Base-by-base conservation (phyloP, 2,329 filamentous ascomycete species). In the Macroventuria anomochaeta region DNA sequence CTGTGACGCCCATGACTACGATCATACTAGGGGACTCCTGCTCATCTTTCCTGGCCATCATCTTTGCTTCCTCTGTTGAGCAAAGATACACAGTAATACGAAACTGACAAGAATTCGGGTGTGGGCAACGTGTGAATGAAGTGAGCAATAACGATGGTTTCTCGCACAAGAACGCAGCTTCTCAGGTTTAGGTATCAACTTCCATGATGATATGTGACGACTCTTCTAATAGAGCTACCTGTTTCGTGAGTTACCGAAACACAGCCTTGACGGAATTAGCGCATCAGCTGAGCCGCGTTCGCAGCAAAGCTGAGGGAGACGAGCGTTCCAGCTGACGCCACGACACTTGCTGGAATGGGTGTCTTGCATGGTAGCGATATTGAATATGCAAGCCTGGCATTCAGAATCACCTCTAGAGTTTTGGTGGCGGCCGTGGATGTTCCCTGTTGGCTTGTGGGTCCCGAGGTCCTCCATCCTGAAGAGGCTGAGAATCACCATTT, bases 1-100 rank as follows among this genome's bases (percentile, higher is more conserved):
- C 70, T 6, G 68, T 71, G 5, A 66, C 62, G 4, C 70, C 70
- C 61, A 73, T 68, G 4, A 72, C 62, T 5, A 69, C 43, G 15
- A 71, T 63, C 61, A 70, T 68, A 17, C 49, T 37, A 25, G 23
- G 5, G 17, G 44, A 40, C 5, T 49, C 39, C 5, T n/a, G 7
- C 3, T 47, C 26, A 3, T 38, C 3, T 4, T 13, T 42, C 6
- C 13, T 38, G 36, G 12, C 36, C 20, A 38, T 29, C 12, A 29
- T 3, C 11, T 31, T 18, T 20, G 18, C 3, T 6, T 26, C 8
- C 8, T 41, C 21, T 26, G 26, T n/a, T n/a, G n/a, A n/a, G n/a
- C n/a, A n/a, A n/a, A n/a, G n/a, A n/a, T n/a, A n/a, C n/a, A n/a
- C n/a, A n/a, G n/a, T n/a, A n/a, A n/a, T n/a, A n/a, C n/a, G n/a